Percentiles rank a stretch among this genome's conserved stretches.
Conservation (phyloP, 768 basidiomycete species). For the Rhizopogon vulgaris region DNA sequence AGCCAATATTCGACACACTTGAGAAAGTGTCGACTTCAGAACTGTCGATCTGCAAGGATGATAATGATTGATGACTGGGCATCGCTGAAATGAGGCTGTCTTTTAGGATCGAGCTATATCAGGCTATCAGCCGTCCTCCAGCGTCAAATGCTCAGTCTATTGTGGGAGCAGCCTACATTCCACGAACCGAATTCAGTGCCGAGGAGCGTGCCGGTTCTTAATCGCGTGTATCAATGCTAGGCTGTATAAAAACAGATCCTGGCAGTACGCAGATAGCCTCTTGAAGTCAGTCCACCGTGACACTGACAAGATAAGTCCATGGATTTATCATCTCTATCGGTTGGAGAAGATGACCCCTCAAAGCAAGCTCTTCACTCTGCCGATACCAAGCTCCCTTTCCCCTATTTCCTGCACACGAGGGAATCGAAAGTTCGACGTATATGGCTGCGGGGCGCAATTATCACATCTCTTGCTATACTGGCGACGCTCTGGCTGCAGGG, state of each 20-base stretch:
- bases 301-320: background rate
- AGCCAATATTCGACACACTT: background rate
- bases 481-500: slow-evolving; percentile 1
- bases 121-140: too few species aligned
- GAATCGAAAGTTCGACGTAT: background rate
- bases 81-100: background rate
- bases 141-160: too few species aligned
- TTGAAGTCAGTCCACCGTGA: background rate
- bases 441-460: slow-evolving; percentile 11
- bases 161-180: too few species aligned
- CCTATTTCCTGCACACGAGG: background rate
- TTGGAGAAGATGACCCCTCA: too few species aligned
- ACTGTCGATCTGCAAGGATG: background rate
- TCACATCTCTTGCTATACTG: slow-evolving; percentile 7
- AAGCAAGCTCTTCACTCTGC: background rate
- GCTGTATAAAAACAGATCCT: too few species aligned
- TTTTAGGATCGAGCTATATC: background rate
- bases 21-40: background rate
- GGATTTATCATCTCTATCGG: background rate
- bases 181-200: too few species aligned
- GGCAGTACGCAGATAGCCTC: background rate
- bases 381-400: background rate
- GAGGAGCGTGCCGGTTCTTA: too few species aligned
- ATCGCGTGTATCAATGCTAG: too few species aligned
- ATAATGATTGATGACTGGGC: background rate